A percentile compares a stretch with the other conserved stretches of the same genome.
Evolutionary conservation across 106 monocot species (phyloP).

Genomic region (Apostasia ramifera): DNA sequence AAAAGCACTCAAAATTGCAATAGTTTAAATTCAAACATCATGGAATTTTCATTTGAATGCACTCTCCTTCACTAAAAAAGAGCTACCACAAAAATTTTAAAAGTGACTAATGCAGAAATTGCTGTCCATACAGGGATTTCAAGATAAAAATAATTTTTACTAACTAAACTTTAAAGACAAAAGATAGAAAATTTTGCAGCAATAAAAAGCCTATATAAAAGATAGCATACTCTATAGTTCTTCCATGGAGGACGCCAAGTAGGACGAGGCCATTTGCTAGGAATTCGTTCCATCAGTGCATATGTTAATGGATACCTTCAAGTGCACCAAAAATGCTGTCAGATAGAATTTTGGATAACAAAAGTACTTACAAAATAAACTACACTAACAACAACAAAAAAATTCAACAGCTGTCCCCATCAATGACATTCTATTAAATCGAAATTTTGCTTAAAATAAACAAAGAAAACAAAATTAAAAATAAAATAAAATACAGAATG

Average conservation of each 20-base stretch:
- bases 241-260: conserved; percentile 97
- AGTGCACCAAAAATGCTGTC: conserved; percentile 3
- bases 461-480: no score
- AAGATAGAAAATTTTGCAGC: background rate
- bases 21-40: no score
- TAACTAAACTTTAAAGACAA: background rate
- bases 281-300: conserved; percentile 83
- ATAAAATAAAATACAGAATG: no score
- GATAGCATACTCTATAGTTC: conserved; percentile 67
- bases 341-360: conserved; percentile 4
- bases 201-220: background rate
- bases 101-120: background rate
- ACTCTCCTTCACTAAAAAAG: no score
- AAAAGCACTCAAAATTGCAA: no score
- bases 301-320: conserved; percentile 57
- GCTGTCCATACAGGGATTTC: background rate
- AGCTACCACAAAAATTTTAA: background rate
- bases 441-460: no score
- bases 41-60: no score
- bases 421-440: background rate
- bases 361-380: background rate
- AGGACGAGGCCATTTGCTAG: conserved; percentile 98
- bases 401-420: conserved; percentile 1
- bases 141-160: background rate
- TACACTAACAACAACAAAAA: background rate